phyloP scores from a whole-genome alignment of 2,329 filamentous ascomycete species.

The Cephalotrichum gorgonifer region DNA sequence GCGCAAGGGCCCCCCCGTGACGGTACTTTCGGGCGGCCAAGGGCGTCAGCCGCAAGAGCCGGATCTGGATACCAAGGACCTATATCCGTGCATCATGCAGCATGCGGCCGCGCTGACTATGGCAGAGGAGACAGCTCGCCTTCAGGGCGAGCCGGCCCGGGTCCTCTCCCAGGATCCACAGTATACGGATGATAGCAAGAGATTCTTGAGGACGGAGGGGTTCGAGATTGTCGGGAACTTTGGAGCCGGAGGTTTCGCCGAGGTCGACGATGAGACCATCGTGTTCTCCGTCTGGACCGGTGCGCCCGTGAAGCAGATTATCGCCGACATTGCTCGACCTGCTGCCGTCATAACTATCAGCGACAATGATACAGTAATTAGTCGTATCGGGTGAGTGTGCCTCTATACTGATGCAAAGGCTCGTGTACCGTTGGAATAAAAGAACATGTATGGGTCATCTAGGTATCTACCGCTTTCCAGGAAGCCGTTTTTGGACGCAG shows the following conservation, averaged over 20 bases:
- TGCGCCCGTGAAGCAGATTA: slow-evolving; percentile 23
- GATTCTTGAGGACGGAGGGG: slow-evolving; percentile 11
- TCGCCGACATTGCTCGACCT: slow-evolving; percentile 25
- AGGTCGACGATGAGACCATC: slow-evolving; percentile 23
- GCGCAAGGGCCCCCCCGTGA: not conserved
- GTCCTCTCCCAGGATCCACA: not conserved
- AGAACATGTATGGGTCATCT: not conserved
- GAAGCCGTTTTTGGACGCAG: not conserved
- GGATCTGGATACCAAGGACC: not conserved
- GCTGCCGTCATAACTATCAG: not conserved
- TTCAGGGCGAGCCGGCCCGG: not conserved
- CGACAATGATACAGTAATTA: not conserved
- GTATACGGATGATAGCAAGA: slow-evolving; percentile 7
- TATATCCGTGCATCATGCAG: not conserved
- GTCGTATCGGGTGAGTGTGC: not conserved
- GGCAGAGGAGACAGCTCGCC: not conserved
- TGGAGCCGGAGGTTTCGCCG: slow-evolving; percentile 21
- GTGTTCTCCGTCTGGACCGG: slow-evolving; percentile 22
- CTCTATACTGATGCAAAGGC: not conserved
- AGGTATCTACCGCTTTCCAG: not conserved
- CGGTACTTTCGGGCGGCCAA: not conserved
- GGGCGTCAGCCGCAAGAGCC: not conserved
- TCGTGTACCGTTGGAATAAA: not conserved
- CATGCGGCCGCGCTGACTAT: not conserved
- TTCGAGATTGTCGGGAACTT: slow-evolving; percentile 14